A percentile compares a stretch with the other conserved stretches of the same genome.
phyloP scores from a whole-genome alignment of 1,284 basidiomycete species.

The Cryptococcus jaspeensis region DNA sequence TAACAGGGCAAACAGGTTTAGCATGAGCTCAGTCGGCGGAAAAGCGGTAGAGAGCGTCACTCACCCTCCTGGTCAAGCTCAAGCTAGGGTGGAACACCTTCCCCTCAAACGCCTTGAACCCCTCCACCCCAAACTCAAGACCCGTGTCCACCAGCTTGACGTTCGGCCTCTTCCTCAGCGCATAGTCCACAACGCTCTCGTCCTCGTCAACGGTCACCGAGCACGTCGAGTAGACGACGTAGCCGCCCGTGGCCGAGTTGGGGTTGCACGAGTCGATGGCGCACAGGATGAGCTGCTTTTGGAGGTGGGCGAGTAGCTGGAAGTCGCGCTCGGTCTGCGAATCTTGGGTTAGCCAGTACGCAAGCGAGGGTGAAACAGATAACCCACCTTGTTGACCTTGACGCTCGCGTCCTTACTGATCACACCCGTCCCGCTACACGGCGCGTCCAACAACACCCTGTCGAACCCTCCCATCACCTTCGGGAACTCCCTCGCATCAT shows the following conservation, averaged over 20 bases:
- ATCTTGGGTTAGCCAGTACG: constrained; percentile 2
- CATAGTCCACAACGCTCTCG: constrained; percentile 97
- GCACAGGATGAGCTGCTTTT: constrained; percentile 97
- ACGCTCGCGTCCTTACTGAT: constrained; percentile 97
- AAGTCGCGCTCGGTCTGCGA: constrained; percentile 91
- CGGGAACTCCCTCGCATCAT: constrained; percentile 98
- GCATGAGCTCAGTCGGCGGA: not conserved
- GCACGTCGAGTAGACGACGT: constrained; percentile 97
- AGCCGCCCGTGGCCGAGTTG: constrained; percentile 86
- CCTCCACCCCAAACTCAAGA: constrained; percentile 88
- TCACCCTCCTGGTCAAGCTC: constrained; percentile 69
- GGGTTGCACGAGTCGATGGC: constrained; percentile 95
- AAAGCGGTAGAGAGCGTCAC: constrained; percentile 51
- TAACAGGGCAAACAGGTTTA: not conserved
- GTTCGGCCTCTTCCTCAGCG: constrained; percentile 94
- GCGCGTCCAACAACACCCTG: constrained; percentile 91
- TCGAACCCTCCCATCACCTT: constrained; percentile 99
- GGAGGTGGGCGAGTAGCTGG: constrained; percentile 87
- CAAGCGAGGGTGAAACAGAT: not conserved
- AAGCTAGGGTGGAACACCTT: constrained; percentile 82
- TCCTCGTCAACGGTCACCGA: constrained; percentile 98
- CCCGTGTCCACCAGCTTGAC: constrained; percentile 91
- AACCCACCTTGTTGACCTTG: constrained; percentile 90
- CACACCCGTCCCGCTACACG: constrained; percentile 97
- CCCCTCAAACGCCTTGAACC: constrained; percentile 85